Conservation (phyloP, 306 rosid genomes). For the Biancaea sappan region DNA sequence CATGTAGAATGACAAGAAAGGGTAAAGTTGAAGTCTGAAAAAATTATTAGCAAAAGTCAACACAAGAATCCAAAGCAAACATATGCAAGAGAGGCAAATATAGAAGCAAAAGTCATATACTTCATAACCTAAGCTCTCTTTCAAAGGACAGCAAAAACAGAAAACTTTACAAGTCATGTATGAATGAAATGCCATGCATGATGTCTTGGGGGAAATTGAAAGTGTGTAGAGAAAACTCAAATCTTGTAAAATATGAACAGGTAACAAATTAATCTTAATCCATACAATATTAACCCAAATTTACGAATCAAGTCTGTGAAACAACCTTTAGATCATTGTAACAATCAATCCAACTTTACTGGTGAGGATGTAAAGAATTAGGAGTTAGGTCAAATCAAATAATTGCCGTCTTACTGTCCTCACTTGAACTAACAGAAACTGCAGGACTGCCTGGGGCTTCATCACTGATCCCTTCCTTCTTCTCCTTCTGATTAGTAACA, state of each 20-base stretch:
- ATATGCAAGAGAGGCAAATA: background rate
- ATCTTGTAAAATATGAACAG: constrained; percentile 10
- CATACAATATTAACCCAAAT: constrained; percentile 20
- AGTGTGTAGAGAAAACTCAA: constrained; percentile 2
- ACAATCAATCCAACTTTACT: constrained; percentile 30
- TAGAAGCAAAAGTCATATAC: background rate
- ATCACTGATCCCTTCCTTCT: constrained; percentile 52
- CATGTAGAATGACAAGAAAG: too few relatives aligned
- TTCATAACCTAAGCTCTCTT: background rate
- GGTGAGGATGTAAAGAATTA: constrained; percentile 17
- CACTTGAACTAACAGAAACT: constrained; percentile 59
- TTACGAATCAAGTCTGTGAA: constrained; percentile 17
- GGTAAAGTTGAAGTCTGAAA: too few relatives aligned
- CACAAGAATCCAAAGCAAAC: background rate
- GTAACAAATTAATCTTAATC: constrained; percentile 35
- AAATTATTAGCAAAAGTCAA: too few relatives aligned
- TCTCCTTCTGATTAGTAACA: constrained; percentile 42
- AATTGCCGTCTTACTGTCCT: constrained; percentile 44
- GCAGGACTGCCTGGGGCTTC: constrained; percentile 47
- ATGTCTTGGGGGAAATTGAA: background rate
- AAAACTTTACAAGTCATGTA: background rate
- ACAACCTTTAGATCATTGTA: constrained; percentile 25
- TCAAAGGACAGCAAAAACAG: constrained; percentile 10
- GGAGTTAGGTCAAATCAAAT: constrained; percentile 32
- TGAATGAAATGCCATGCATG: background rate